phyloP scores from a whole-genome alignment of 352 stramenopile species.

The Phytophthora crassamura region DNA sequence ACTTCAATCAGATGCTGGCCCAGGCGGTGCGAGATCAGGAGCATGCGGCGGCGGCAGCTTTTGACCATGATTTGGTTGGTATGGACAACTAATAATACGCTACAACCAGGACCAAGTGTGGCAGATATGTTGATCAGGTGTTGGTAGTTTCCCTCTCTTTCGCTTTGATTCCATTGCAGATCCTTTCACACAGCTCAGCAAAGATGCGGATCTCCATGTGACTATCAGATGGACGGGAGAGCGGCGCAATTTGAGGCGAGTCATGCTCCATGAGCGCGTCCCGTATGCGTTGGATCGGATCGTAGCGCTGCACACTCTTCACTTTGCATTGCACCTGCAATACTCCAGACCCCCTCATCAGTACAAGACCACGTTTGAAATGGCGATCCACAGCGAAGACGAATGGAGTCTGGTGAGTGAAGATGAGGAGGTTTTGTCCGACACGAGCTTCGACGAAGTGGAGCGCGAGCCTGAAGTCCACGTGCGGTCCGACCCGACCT shows the following conservation, averaged over 20 bases:
- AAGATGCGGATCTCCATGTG: slow-evolving; percentile 21
- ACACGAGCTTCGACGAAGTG: slow-evolving; percentile 41
- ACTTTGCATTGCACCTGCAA: slow-evolving; percentile 17
- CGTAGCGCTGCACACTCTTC: slow-evolving; percentile 13
- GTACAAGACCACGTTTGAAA: not conserved
- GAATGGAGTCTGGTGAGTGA: slow-evolving; percentile 68
- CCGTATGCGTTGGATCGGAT: slow-evolving; percentile 20
- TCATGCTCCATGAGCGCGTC: slow-evolving; percentile 11
- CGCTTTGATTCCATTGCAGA: not conserved
- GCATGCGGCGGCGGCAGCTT: slow-evolving; percentile 26
- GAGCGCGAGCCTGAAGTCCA: slow-evolving; percentile 37
- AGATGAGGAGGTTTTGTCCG: slow-evolving; percentile 36
- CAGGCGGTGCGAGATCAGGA: slow-evolving; percentile 75
- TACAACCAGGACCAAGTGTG: slow-evolving; percentile 15
- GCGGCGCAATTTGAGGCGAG: slow-evolving; percentile 15
- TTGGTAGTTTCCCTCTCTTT: slow-evolving; percentile 21
- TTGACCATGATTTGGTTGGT: slow-evolving; percentile 23
- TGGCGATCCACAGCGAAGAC: slow-evolving; percentile 44
- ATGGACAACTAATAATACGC: slow-evolving; percentile 25
- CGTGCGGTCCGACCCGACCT: slow-evolving; percentile 28
- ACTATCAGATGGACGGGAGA: slow-evolving; percentile 33
- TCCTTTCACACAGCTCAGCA: slow-evolving; percentile 5
- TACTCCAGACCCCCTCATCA: not conserved
- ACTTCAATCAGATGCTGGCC: slow-evolving; percentile 80
- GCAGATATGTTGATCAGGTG: slow-evolving; percentile 30